Base-by-base conservation (phyloP, 352 stramenopile genomes). In the Phytophthora podocarpi region DNA sequence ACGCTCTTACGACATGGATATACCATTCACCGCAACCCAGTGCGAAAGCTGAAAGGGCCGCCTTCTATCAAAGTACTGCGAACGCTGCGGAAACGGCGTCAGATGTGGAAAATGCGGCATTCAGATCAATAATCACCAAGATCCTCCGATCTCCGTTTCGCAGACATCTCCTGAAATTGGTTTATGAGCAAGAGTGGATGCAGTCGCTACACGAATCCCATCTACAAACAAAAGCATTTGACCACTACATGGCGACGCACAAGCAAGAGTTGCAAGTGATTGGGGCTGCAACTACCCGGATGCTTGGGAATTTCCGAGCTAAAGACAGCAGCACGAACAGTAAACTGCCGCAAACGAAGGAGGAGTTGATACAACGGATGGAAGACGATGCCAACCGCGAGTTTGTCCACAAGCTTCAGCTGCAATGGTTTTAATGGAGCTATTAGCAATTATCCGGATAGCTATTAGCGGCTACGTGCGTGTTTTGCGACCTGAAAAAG, bases 1-100 rank as follows among this genome's bases (percentile, higher is more conserved):
- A 77, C 36, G 86, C 78, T 46, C 74, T 93, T 18, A 90, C 82
- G 12, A 91, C 79, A 20, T 93, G 85, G 85, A 71, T 89, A 20
- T 91, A 93, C 57, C 64, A 76, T 37, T 62, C 58, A 8, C 64
- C 62, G 15, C 43, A 43, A 37, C 26, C 34, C 8, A 31, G 18
- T 9, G 53, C 49, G 0, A 67, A 65, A 5, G 54, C 62, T 40
- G 50, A 59, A 13, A 71, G 70, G n/a, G 32, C 42, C 16, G 39
- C 43, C 4, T 82, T 66, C 13, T 82, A 79, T 37, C 46, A 54
- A 18, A 45, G 10, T 5, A 41, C 59, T 23, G 21, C 13, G 10
- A 34, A 34, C 20, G 18, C 15, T 30, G 2, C 9, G 6, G 13
- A 32, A 4, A 18, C 36, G 36, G n/a, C n/a, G 37, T 20, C 35